Evolutionary conservation across 768 basidiomycete species (phyloP), one percentile per base, ranked within the genome.

Genomic region (Mycena belliarum): DNA sequence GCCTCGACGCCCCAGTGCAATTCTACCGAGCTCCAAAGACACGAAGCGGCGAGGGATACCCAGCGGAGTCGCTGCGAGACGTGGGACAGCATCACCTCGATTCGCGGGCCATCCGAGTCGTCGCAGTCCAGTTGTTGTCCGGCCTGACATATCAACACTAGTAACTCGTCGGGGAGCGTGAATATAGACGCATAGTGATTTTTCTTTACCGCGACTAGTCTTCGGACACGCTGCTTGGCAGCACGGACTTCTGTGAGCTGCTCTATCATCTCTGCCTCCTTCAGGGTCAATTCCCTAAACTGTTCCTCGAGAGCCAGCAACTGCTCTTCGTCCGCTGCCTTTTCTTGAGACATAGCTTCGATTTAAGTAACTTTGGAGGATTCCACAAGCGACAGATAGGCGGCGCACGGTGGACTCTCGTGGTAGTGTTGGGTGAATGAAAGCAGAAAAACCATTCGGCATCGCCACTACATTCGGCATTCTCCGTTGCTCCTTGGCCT

Each of bases 141-240:
- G 5, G 35, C 49, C 41, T 57, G 29, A 35, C 49, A 41, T 14
- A 57, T 46, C 42, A 20, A 49, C 21, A 57, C 55, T 9, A 57
- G 37, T 25, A 57, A 15, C 43, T 57, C 55, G 55, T 50, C 49
- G n/a, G 55, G 55, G 0, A 57, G 55, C 10, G 33, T 38, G 49
- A 50, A 50, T 32, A 57, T 57, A n/a, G 42, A 43, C 35, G 55
- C 49, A 16, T 57, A 40, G 10, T 25, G 33, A 15, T 57, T 57
- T 43, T 40, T 50, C 33, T 35, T 57, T n/a, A 44, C 55, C 12
- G 55, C 55, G 10, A 57, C 43, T 35, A 57, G 42, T 38, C 55
- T 20, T 29, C 55, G 55, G 41, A 50, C 25, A 20, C 49, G 49
- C 43, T 45, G 49, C 43, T 50, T 57, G 2, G 25, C 55, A 38